phyloP scores from a whole-genome alignment of 805 yeast species.

The baker's yeast (Saccharomyces cerevisiae) region DNA sequence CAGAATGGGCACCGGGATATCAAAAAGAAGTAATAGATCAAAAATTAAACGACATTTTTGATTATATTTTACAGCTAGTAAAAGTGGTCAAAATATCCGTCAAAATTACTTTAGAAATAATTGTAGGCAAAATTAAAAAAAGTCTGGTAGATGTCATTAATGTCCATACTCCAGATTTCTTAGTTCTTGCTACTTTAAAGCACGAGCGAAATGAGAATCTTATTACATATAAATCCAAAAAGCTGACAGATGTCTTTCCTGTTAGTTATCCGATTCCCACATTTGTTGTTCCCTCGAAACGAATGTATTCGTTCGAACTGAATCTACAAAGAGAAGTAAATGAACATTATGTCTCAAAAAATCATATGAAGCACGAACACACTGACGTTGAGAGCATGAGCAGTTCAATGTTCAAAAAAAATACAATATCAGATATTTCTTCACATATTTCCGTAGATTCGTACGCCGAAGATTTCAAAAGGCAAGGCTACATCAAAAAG shows the following conservation, averaged over 20 bases:
- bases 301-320: constrained; percentile 24
- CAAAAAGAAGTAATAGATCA: constrained; percentile 16
- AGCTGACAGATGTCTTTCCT: constrained; percentile 20
- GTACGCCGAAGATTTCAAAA: neutral
- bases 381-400: neutral
- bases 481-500: neutral
- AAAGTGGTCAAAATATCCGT: constrained; percentile 9
- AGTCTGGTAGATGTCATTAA: constrained; percentile 25
- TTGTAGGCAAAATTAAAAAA: constrained; percentile 22
- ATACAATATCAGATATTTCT: neutral
- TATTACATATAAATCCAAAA: constrained; percentile 21
- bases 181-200: constrained; percentile 20
- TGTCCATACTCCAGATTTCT: constrained; percentile 28
- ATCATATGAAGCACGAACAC: neutral
- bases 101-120: constrained; percentile 30
- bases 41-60: constrained; percentile 17
- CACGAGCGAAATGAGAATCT: constrained; percentile 19
- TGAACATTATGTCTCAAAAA: neutral
- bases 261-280: constrained; percentile 26
- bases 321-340: constrained; percentile 7
- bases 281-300: constrained; percentile 23
- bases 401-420: neutral
- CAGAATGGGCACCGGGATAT: constrained; percentile 29
- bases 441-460: neutral
- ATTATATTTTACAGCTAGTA: constrained; percentile 16